Evolutionary conservation across 1,284 basidiomycete species (phyloP).

Genomic region (Ustilago trichophora): DNA sequence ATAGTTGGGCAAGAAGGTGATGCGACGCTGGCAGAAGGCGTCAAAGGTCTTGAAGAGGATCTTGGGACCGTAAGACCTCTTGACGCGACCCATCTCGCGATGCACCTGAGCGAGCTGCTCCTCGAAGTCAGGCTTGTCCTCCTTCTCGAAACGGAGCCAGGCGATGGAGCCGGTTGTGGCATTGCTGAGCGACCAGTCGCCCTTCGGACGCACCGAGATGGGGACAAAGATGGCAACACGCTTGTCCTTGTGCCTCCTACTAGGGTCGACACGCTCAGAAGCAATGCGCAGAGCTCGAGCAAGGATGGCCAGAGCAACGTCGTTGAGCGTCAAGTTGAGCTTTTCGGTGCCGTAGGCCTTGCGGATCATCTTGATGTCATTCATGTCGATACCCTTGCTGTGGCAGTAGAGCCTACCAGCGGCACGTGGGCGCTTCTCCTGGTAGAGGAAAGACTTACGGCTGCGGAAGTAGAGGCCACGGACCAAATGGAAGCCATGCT

Average conservation of each 20-base stretch:
- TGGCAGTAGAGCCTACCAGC: conserved; percentile 59
- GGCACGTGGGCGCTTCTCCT: conserved; percentile 33
- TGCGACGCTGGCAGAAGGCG: conserved; percentile 44
- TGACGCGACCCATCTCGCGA: conserved; percentile 63
- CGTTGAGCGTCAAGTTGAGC: conserved; percentile 61
- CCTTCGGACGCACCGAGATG: conserved; percentile 59
- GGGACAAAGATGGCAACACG: conserved; percentile 65
- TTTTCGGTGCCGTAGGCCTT: conserved; percentile 56
- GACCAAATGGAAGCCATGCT: conserved; percentile 52
- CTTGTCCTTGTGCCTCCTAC: conserved; percentile 53
- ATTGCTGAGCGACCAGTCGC: conserved; percentile 63
- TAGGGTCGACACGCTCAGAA: conserved; percentile 48
- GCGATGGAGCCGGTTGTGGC: conserved; percentile 62
- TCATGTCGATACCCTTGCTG: conserved; percentile 62
- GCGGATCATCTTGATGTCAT: conserved; percentile 63
- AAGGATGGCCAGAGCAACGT: conserved; percentile 63
- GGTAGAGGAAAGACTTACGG: conserved; percentile 60
- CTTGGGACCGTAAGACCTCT: conserved; percentile 58
- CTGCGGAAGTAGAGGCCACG: conserved; percentile 63
- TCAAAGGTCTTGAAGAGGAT: conserved; percentile 58
- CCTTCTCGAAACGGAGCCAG: conserved; percentile 61
- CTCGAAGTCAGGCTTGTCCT: conserved; percentile 45
- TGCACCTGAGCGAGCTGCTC: conserved; percentile 56
- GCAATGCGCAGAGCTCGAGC: conserved; percentile 60
- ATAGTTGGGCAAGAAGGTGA: conserved; percentile 61